Evolutionary conservation across 345 rosid species (phyloP), one percentile per base, ranked within the genome.

Genomic region (Gossypium thurberi): DNA sequence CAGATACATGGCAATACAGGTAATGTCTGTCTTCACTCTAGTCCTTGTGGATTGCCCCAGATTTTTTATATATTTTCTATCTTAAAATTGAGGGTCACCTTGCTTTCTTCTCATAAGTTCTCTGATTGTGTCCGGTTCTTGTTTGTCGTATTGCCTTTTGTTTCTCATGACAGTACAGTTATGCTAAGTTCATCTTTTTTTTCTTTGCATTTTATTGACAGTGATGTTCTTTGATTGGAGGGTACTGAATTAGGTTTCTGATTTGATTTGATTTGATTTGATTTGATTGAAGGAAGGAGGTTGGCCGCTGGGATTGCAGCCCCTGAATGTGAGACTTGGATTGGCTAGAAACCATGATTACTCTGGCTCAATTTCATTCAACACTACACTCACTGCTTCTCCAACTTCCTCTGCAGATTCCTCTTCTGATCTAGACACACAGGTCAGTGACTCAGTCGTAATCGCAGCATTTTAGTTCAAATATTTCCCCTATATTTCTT

Each of bases 281-380:
- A 48, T 71, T 68, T 65, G 82, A 77, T 70, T 65, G 26, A 65
- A 86, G 86, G 84, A 84, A 66, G 86, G 79, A 42, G 89, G 86
- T 1, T 86, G 87, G 86, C 89, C 89, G 17, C 79, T 81, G 74
- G 89, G 86, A 4, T 69, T 86, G 80, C 87, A 81, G 59, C 87
- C 83, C 8, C 70, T 86, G 76, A 84, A 75, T 68, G 82, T 43
- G 70, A 80, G 84, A 73, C 79, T 81, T 48, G 84, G 82, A 12
- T 20, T 81, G 50, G 61, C 69, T 52, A 56, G 82, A 60, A 82
- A 73, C 76, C 71, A 61, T 52, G 78, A 75, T n/a, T 63, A 57
- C 52, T 76, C 89, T 9, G 83, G 87, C 42, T 86, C 86, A 65
- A 62, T 78, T 10, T 82, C 89, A 50, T 81, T 82, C 74, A 82